phyloP scores from a whole-genome alignment of 2,329 filamentous ascomycete genomes.

The Beauveria sp. region DNA sequence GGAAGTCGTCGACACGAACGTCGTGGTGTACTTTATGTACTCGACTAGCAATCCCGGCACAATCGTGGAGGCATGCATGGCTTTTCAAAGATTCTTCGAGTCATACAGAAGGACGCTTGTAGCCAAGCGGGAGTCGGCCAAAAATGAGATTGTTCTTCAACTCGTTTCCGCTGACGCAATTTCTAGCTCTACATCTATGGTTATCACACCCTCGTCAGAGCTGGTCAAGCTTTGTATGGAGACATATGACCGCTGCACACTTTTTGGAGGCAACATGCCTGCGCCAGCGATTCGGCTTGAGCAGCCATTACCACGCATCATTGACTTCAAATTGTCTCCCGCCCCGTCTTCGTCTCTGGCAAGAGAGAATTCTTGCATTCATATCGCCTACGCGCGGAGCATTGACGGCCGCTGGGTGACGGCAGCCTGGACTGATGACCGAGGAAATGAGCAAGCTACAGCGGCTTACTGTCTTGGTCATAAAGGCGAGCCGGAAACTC shows the following conservation, averaged over 20 bases:
- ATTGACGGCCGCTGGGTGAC: constrained; percentile 71
- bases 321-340: constrained; percentile 65
- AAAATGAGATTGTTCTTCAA: constrained; percentile 68
- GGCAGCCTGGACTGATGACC: constrained; percentile 73
- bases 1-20: constrained; percentile 44
- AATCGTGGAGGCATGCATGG: constrained; percentile 62
- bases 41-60: constrained; percentile 53
- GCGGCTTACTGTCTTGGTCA: constrained; percentile 65
- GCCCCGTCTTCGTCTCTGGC: constrained; percentile 66
- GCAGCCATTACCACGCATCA: constrained; percentile 57
- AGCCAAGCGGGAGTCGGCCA: constrained; percentile 33
- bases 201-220: constrained; percentile 53
- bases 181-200: constrained; percentile 53
- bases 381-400: constrained; percentile 71
- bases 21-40: constrained; percentile 73
- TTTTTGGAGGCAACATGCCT: constrained; percentile 48
- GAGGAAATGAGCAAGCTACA: constrained; percentile 64
- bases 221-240: constrained; percentile 61
- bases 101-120: constrained; percentile 38
- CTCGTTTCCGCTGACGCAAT: constrained; percentile 63
- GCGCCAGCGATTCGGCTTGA: constrained; percentile 69
- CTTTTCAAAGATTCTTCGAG: constrained; percentile 67
- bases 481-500: constrained; percentile 43
- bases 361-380: constrained; percentile 71
- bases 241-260: constrained; percentile 67